Evolutionary conservation across 2,329 filamentous ascomycete species (phyloP), one percentile per base, ranked within the genome.

Genomic region (Endocalyx cinctus): DNA sequence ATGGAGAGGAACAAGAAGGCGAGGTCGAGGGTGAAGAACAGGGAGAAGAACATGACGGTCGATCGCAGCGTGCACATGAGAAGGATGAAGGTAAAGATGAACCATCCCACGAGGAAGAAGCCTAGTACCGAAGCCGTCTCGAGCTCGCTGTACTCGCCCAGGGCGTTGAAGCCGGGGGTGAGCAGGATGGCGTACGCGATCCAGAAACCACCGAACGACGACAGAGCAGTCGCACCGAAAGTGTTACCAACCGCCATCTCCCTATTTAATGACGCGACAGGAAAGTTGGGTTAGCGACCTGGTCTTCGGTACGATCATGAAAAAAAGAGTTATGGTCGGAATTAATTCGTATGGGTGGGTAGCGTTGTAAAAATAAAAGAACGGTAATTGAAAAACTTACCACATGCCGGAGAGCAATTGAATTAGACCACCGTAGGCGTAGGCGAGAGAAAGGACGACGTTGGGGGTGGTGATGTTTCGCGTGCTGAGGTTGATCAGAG

Each of bases 241-340:
- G 86, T 90, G 70, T 90, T 90, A 37, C 84, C 85, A n/a, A 86
- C 72, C 22, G 84, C 84, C 77, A 90, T 86, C 66, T 90, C 85
- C 84, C 83, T 87, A 42, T 17, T 10, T 25, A 17, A 25, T 34
- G 27, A 29, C 15, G 10, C 5, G 5, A 25, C n/a, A n/a, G 8
- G n/a, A n/a, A n/a, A n/a, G n/a, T 49, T 17, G 48, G 42, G 4
- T 27, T 28, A 28, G 15, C 29, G 17, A 22, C 15, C 27, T 14
- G 25, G 12, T 27, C 13, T 12, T n/a, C n/a, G n/a, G n/a, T n/a
- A n/a, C n/a, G n/a, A n/a, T n/a, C n/a, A n/a, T n/a, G n/a, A n/a
- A n/a, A n/a, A n/a, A n/a, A n/a, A n/a, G n/a, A n/a, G n/a, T n/a
- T n/a, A n/a, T n/a, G n/a, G n/a, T n/a, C n/a, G 5, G 2, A 14